Evolutionary conservation across 2,329 filamentous ascomycete species (phyloP), one percentile per base, ranked within the genome.

Genomic region (Cercospora sojina): DNA sequence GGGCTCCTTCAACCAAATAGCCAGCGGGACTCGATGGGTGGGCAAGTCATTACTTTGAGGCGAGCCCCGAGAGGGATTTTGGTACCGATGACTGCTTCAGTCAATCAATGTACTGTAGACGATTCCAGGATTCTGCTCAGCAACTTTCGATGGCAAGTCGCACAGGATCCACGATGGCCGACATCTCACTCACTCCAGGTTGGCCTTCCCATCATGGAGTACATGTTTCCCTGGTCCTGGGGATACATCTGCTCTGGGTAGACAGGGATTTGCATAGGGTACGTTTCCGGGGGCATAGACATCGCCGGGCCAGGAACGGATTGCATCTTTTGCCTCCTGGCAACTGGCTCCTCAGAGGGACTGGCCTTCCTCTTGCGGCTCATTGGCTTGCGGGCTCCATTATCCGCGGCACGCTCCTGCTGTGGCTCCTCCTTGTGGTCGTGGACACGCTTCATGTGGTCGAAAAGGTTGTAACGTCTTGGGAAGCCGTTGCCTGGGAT

Each of bases 381-480:
- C 13, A 64, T 67, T 2, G 67, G 49, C 62, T 74, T 74, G 64
- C 67, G 70, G n/a, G 51, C 10, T 55, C 49, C 61, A 16, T 68
- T 62, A 16, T 67, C 57, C 6, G 55, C 62, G 2, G 23, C 61
- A 43, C 55, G 58, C 9, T 66, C 61, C 51, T 65, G 53, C 51
- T 58, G 55, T 32, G 60, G 66, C 29, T 72, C 73, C 25, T 75
- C 74, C 69, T 75, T 83, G 74, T 86, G 87, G 71, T 87, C 85
- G 74, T 98, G 94, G 7, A 97, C 93, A 69, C 94, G 90, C 82
- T 92, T 92, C 93, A 97, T 97, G 84, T 98, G 94, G 81, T 98
- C 94, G 79, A 91, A 89, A 62, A 97, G 86, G 81, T 98, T 98
- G 92, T 95, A 98, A 74, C 93, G 90, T 74, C 94, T 90, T 41